A percentile compares a stretch with the other conserved stretches of the same genome.
Conservation (phyloP, 1,284 basidiomycete species). For the Ganoderma resinaceum region DNA sequence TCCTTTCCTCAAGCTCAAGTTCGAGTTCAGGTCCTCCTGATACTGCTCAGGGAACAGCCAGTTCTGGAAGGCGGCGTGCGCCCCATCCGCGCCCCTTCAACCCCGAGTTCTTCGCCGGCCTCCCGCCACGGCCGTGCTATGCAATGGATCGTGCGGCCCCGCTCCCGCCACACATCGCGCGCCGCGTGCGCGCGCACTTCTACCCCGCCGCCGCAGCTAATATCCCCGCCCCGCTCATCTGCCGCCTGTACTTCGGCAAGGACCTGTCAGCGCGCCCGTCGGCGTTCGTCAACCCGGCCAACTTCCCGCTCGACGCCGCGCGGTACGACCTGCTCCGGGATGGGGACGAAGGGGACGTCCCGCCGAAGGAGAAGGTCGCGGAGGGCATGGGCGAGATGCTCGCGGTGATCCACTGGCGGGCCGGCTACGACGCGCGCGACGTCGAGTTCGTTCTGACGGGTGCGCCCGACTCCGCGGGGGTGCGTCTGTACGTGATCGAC, state of each 20-base stretch:
- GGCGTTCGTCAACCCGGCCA: slow-evolving; percentile 26
- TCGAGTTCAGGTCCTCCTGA: not conserved
- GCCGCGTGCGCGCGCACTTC: not conserved
- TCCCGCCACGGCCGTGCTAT: slow-evolving; percentile 5
- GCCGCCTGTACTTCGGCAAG: slow-evolving; percentile 33
- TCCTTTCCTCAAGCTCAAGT: not conserved
- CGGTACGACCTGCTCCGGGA: slow-evolving; percentile 28
- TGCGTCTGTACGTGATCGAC: slow-evolving; percentile 38
- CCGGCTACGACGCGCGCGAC: slow-evolving; percentile 41
- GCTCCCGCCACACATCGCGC: not conserved
- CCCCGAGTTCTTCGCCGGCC: not conserved
- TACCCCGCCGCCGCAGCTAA: not conserved
- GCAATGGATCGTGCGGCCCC: slow-evolving; percentile 19
- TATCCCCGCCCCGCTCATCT: slow-evolving; percentile 13
- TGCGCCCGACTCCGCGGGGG: slow-evolving; percentile 17
- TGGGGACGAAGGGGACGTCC: slow-evolving; percentile 10
- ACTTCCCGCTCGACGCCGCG: slow-evolving; percentile 32
- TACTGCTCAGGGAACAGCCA: not conserved
- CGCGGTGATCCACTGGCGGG: slow-evolving; percentile 35
- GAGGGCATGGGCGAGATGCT: slow-evolving; percentile 43
- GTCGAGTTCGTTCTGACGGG: slow-evolving; percentile 44
- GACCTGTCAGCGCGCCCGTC: not conserved
- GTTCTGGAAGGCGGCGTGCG: not conserved
- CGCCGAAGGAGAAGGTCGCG: slow-evolving; percentile 32
- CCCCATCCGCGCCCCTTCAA: not conserved